Conservation (phyloP, 345 rosid species). For the Eutrema japonicum region DNA sequence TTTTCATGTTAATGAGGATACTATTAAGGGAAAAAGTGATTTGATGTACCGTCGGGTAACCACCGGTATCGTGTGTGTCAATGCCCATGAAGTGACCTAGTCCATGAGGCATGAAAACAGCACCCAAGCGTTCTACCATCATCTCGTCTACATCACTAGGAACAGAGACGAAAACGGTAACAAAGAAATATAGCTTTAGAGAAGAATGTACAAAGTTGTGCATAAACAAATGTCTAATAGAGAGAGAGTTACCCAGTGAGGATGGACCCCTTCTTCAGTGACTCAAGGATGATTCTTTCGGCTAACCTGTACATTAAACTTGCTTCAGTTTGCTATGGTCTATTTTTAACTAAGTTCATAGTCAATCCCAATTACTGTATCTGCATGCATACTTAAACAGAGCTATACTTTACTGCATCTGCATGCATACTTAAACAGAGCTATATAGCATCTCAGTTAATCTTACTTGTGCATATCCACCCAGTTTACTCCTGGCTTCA, state of each 20-base stretch:
- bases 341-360: neutral
- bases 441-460: neutral
- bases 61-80: constrained; percentile 96
- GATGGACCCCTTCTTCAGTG: constrained; percentile 66
- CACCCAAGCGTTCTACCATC: constrained; percentile 81
- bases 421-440: neutral
- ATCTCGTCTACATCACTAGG: constrained; percentile 73
- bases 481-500: constrained; percentile 92
- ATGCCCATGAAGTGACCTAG: constrained; percentile 91
- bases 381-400: neutral
- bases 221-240: neutral
- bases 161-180: constrained; percentile 5
- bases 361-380: constrained; percentile 13
- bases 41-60: constrained; percentile 66
- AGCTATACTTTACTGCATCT: neutral
- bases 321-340: constrained; percentile 8
- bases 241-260: constrained; percentile 66
- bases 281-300: constrained; percentile 72
- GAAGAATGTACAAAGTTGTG: constrained; percentile 9
- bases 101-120: constrained; percentile 97
- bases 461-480: constrained; percentile 94
- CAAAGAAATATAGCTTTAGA: constrained; percentile 5
- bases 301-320: constrained; percentile 64
- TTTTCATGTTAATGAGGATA: constrained; percentile 8
- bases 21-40: neutral